These are phyloP conservation scores for Pestalotiopsis sp. DNA, from an alignment of 2,329 filamentous ascomycete genomes.

Conservation along the genomic window DNA sequence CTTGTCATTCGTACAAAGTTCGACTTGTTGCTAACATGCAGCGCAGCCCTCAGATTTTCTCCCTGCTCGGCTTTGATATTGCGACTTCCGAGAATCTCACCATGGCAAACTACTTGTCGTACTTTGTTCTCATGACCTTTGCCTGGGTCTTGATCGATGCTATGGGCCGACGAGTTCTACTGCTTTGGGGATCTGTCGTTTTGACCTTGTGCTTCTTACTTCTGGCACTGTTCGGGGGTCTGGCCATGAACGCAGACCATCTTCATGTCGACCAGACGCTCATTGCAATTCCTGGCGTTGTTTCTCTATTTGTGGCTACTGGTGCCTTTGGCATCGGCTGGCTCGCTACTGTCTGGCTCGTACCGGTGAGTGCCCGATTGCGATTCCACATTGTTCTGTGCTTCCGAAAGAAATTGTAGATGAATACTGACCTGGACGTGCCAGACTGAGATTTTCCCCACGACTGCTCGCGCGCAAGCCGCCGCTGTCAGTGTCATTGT, in stretches of 20 bases:
- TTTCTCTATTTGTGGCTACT: slow-evolving; percentile 56
- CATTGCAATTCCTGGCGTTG: slow-evolving; percentile 49
- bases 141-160: slow-evolving; percentile 61
- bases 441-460: slow-evolving; percentile 55
- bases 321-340: slow-evolving; percentile 62
- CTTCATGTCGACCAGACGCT: slow-evolving; percentile 34
- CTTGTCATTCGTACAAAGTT: not conserved
- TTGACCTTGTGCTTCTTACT: slow-evolving; percentile 51
- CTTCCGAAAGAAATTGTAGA: not conserved
- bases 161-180: slow-evolving; percentile 51
- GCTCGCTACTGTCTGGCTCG: slow-evolving; percentile 60
- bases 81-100: slow-evolving; percentile 55
- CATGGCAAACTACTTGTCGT: slow-evolving; percentile 60
- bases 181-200: slow-evolving; percentile 51
- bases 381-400: not conserved
- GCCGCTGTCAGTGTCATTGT: slow-evolving; percentile 54
- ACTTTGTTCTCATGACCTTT: slow-evolving; percentile 61
- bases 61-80: slow-evolving; percentile 56
- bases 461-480: slow-evolving; percentile 52
- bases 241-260: slow-evolving; percentile 29
- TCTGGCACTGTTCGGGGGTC: slow-evolving; percentile 49
- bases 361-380: slow-evolving; percentile 34
- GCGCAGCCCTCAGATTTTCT: slow-evolving; percentile 58
- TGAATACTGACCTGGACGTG: not conserved
- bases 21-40: not conserved